Evolutionary conservation across 345 rosid genomes (phyloP).

Genomic region (Cochlearia excelsa): DNA sequence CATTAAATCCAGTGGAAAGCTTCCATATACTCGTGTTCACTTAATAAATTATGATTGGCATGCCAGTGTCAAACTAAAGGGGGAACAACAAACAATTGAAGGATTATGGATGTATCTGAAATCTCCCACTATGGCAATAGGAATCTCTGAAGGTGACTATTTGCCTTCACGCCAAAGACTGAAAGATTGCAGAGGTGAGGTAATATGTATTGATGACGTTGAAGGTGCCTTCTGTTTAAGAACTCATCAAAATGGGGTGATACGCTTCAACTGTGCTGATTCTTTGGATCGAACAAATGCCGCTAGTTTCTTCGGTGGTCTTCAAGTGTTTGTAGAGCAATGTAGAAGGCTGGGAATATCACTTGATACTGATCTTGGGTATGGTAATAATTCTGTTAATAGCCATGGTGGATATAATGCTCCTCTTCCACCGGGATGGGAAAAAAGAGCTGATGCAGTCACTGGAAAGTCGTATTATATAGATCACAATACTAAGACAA

Average conservation of each 20-base stretch:
- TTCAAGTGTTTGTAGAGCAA: constrained; percentile 95
- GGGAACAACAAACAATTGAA: constrained; percentile 92
- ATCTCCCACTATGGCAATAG: constrained; percentile 64
- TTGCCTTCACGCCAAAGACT: constrained; percentile 69
- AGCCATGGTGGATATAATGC: constrained; percentile 66
- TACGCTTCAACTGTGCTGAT: constrained; percentile 97
- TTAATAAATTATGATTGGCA: constrained; percentile 95
- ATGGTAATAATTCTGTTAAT: constrained; percentile 57
- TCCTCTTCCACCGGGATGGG: constrained; percentile 98
- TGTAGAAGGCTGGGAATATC: constrained; percentile 83
- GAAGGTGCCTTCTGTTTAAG: constrained; percentile 94
- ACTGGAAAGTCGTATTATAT: constrained; percentile 85
- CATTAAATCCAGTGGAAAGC: constrained; percentile 65
- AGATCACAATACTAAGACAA: constrained; percentile 91
- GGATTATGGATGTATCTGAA: constrained; percentile 81
- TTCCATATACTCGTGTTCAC: constrained; percentile 62
- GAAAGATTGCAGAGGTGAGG: constrained; percentile 90
- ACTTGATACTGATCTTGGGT: constrained; percentile 74
- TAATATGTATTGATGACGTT: constrained; percentile 64
- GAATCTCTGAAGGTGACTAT: constrained; percentile 92
- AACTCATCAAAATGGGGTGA: constrained; percentile 90
- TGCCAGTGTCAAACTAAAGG: constrained; percentile 67
- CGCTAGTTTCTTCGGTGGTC: constrained; percentile 90
- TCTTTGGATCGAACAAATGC: constrained; percentile 98
- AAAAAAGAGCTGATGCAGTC: constrained; percentile 84